Evolutionary conservation across 2,329 filamentous ascomycete genomes (phyloP), one percentile per base, ranked within the genome.

Genomic region (Davidsoniella australis): DNA sequence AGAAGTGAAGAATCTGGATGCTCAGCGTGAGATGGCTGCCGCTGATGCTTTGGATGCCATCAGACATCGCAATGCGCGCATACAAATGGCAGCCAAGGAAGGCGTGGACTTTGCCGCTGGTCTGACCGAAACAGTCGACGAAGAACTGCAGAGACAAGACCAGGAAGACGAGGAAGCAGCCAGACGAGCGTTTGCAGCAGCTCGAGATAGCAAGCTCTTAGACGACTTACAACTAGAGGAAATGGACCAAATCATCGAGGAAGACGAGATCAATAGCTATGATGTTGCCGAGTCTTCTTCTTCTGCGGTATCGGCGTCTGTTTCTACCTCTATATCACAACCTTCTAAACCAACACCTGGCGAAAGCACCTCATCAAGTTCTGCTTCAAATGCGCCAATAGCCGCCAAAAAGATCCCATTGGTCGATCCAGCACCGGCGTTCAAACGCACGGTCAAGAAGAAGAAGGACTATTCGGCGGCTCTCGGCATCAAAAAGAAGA

Each of bases 21-120:
- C 88, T 1, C 88, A 91, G 68, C 74, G 82, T 39, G 91, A 98
- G 65, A 98, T 98, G 88, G 85, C 84, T 16, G 85, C 95, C 41
- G 91, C 91, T 2, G 91, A 98, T 68, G 89, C 88, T 6, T 67
- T 98, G 49, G 91, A 98, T 63, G 88, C 95, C 66, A 95, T 98
- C 51, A 73, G 89, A 50, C 89, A 85, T 47, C 70, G 89, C 55
- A 98, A 98, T 66, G 91, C 91, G 6, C 72, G 87, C 55, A 78
- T 91, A 45, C 85, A 94, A 63, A 73, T 83, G 55, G 82, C 80
- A 7, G 76, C 78, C 50, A 76, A 78, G 58, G 79, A 85, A 53
- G 78, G 76, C 2, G 68, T 76, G 3, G 76, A 80, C 50, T 75
- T 76, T 17, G 66, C 69, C 9, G 62, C 60, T 24, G 72, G 71